These are phyloP conservation scores for Lolium perenne DNA, from an alignment of 176 grass and related monocot genomes.

Conservation along the genomic window DNA sequence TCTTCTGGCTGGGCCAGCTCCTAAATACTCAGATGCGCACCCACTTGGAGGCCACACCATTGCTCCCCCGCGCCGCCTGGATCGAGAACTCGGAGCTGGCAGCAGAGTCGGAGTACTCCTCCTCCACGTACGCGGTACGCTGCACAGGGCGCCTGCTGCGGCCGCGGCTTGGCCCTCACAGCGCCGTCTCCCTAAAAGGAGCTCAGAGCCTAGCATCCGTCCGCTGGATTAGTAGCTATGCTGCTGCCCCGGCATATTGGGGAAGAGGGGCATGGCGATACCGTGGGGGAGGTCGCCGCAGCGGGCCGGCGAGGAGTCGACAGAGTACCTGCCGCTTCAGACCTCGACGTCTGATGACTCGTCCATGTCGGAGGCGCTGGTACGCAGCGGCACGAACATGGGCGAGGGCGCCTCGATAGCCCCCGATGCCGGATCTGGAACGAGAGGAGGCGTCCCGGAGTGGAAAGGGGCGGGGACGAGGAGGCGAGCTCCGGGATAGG, in stretches of 20 bases:
- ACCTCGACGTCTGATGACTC: too few species aligned
- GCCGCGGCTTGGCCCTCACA: constrained; percentile 44
- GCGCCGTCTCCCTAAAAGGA: constrained; percentile 78
- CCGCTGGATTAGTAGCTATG: constrained; percentile 82
- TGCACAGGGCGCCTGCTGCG: constrained; percentile 45
- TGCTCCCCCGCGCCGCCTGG: constrained; percentile 44
- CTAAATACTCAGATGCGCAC: constrained; percentile 58
- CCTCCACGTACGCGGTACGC: constrained; percentile 65
- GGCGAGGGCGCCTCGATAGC: too few species aligned
- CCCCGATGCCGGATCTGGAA: too few species aligned
- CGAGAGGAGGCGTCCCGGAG: too few species aligned
- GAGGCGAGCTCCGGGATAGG: too few species aligned
- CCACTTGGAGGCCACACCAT: constrained; percentile 51
- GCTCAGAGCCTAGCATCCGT: constrained; percentile 86
- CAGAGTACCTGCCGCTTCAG: too few species aligned
- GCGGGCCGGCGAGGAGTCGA: too few species aligned
- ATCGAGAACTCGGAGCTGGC: constrained; percentile 77
- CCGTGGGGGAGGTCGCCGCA: too few species aligned
- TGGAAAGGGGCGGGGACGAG: too few species aligned
- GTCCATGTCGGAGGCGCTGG: constrained; percentile 73
- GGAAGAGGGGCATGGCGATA: constrained; percentile 43
- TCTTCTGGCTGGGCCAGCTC: constrained; percentile 46
- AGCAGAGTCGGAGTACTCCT: constrained; percentile 82
- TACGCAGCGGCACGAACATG: constrained; percentile 67
- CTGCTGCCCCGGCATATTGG: constrained; percentile 36